phyloP scores from a whole-genome alignment of 768 basidiomycete species.

The Leucocoprinus leucothites region DNA sequence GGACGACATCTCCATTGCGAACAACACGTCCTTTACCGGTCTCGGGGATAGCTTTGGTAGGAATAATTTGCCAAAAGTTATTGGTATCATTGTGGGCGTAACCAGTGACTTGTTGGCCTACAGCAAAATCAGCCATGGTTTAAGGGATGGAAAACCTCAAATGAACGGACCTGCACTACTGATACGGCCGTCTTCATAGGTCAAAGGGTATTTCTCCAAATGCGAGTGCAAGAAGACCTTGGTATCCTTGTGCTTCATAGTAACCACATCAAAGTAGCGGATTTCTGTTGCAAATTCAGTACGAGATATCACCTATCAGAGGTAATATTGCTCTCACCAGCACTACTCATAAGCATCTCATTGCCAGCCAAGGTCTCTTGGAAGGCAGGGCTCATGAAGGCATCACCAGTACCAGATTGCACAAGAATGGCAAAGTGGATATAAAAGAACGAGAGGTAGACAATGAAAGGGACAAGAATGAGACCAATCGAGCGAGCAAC shows the following conservation, averaged over 20 bases:
- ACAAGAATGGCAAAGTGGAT: slow-evolving; percentile 88
- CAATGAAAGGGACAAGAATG: slow-evolving; percentile 82
- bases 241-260: slow-evolving; percentile 87
- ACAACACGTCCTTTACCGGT: slow-evolving; percentile 91
- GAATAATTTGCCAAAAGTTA: slow-evolving; percentile 94
- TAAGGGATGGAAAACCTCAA: not conserved
- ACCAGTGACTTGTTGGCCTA: slow-evolving; percentile 94
- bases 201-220: slow-evolving; percentile 83
- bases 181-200: slow-evolving; percentile 94
- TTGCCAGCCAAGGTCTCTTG: slow-evolving; percentile 94
- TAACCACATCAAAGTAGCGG: slow-evolving; percentile 87
- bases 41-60: slow-evolving; percentile 92
- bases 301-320: not conserved
- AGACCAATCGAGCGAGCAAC: slow-evolving; percentile 78
- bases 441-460: slow-evolving; percentile 96
- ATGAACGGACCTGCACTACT: slow-evolving; percentile 74
- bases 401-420: slow-evolving; percentile 88
- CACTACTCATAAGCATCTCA: slow-evolving; percentile 86
- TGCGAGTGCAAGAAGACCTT: slow-evolving; percentile 96
- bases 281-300: slow-evolving; percentile 59
- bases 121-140: not conserved
- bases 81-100: slow-evolving; percentile 94
- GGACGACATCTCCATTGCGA: slow-evolving; percentile 84
- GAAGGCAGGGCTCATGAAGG: slow-evolving; percentile 97
- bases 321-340: slow-evolving; percentile 55